Base-by-base conservation (phyloP, 23 red algal genomes). In the Cyanidium caldarium region DNA sequence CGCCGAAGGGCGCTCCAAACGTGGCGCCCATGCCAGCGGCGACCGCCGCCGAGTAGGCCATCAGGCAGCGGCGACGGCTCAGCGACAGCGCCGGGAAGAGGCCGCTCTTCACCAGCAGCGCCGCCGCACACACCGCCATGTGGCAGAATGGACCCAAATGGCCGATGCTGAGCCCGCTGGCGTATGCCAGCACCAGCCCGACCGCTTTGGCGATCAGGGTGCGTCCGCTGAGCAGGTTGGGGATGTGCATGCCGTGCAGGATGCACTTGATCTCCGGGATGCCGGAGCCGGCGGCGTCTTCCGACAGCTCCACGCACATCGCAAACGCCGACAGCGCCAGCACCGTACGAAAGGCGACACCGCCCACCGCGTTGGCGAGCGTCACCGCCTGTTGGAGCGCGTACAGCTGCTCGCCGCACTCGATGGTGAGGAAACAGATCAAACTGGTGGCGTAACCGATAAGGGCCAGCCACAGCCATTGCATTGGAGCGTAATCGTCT, bases 231-330 rank as follows among this genome's bases (percentile, higher is more conserved):
- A 94, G 75, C 70, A 76, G 68, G 37, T 66, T 44, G 26, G 66
- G 68, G 65, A 85, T 69, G 28, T 80, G 68, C 0, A 77, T 71
- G 29, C 87, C 87, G 31, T 67, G 61, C 42, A 94, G 67, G n/a
- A 85, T 72, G 36, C 81, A 84, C 46, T 94, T 94, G 65, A 94
- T 78, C 69, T 94, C 87, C 20, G 87, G 87, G 44, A 94, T 94
- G 38, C 87, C 87, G 0, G 77, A 82, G 33, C 87, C 87, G 29
- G 78, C 72, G 40, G 78, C 58, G 46, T 78, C 82, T 16, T 86
- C 40, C 0, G 73, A 58, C 31, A 65, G 42, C 15, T 16, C 31
- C 35, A 72, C 57, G 33, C 65, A 45, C 13, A 34, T 19, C 2
- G 65, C 70, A 28, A 65, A 40, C 2, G 29, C 2, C 1, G 33